These are phyloP conservation scores for Pisolithus thermaeus DNA, from an alignment of 1,284 basidiomycete genomes.

Conservation along the genomic window DNA sequence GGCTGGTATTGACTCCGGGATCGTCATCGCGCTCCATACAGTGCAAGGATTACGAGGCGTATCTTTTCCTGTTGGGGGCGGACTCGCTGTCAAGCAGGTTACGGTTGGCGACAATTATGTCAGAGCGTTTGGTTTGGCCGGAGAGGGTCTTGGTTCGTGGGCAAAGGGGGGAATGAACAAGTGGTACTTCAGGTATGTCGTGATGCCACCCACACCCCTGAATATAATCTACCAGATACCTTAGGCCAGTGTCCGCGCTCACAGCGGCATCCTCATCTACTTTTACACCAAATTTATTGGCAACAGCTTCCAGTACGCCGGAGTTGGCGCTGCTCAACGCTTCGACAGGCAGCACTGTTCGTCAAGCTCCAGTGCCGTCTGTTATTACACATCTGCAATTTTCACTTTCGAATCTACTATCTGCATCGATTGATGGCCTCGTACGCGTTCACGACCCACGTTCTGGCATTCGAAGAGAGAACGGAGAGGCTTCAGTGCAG, in stretches of 20 bases:
- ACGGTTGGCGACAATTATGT: slow-evolving; percentile 72
- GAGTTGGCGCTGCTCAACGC: slow-evolving; percentile 73
- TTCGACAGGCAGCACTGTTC: slow-evolving; percentile 63
- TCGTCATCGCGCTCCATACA: slow-evolving; percentile 70
- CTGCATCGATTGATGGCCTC: slow-evolving; percentile 80
- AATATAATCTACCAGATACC: slow-evolving; percentile 2
- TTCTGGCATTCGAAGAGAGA: slow-evolving; percentile 47
- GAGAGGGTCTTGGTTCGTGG: slow-evolving; percentile 68
- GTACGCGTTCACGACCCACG: slow-evolving; percentile 84
- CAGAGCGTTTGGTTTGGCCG: slow-evolving; percentile 51
- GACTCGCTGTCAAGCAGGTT: slow-evolving; percentile 64
- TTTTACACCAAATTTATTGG: slow-evolving; percentile 49
- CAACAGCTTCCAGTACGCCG: slow-evolving; percentile 57
- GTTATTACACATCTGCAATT: slow-evolving; percentile 61
- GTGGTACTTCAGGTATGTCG: slow-evolving; percentile 64
- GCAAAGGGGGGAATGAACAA: slow-evolving; percentile 76
- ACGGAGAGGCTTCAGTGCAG: slow-evolving; percentile 49
- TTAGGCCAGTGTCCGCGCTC: slow-evolving; percentile 26
- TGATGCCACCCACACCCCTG: neutral
- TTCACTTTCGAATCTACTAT: slow-evolving; percentile 61
- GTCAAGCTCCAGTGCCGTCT: slow-evolving; percentile 52
- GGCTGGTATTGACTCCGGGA: slow-evolving; percentile 75
- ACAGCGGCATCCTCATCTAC: slow-evolving; percentile 56
- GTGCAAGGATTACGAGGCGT: slow-evolving; percentile 65
- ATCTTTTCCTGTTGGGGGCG: slow-evolving; percentile 68